Evolutionary conservation across 2,329 filamentous ascomycete species (phyloP).

Genomic region (Fusarium papillatum): DNA sequence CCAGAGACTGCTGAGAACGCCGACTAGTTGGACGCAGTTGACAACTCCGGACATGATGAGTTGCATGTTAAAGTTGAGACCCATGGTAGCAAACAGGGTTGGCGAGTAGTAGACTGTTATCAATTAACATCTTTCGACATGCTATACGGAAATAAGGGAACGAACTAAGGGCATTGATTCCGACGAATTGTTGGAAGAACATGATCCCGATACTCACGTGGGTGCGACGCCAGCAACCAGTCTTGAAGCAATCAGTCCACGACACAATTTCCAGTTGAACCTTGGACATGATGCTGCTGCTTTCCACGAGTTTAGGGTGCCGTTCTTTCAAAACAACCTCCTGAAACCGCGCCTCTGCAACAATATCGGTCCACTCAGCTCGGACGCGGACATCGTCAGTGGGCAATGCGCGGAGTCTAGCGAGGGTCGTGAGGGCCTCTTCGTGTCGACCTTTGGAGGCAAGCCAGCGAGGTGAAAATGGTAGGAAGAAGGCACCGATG

Average conservation of each 20-base stretch:
- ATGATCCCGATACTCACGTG: not conserved
- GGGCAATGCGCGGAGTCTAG: constrained; percentile 27
- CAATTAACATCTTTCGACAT: constrained; percentile 43
- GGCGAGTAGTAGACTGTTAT: constrained; percentile 68
- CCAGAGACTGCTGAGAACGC: constrained; percentile 59
- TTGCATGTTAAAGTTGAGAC: constrained; percentile 54
- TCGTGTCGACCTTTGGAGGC: constrained; percentile 41
- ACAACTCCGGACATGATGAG: constrained; percentile 50
- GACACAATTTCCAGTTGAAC: constrained; percentile 61
- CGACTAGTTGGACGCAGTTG: constrained; percentile 48
- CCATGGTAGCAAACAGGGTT: constrained; percentile 68
- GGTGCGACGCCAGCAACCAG: not conserved
- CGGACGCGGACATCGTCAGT: not conserved
- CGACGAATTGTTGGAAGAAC: constrained; percentile 31
- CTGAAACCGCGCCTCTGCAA: not conserved
- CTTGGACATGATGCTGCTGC: constrained; percentile 30
- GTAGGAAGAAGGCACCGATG: constrained; percentile 40
- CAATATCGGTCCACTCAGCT: not conserved
- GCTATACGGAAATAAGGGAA: rapidly evolving
- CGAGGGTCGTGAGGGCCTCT: constrained; percentile 39
- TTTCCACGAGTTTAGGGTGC: not conserved
- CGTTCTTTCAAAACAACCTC: not conserved
- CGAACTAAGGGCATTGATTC: constrained; percentile 56
- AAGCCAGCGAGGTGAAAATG: constrained; percentile 46
- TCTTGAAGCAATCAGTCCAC: constrained; percentile 57